Conservation (phyloP, 2,329 filamentous ascomycete species). For the Nectriaceae sp. region DNA sequence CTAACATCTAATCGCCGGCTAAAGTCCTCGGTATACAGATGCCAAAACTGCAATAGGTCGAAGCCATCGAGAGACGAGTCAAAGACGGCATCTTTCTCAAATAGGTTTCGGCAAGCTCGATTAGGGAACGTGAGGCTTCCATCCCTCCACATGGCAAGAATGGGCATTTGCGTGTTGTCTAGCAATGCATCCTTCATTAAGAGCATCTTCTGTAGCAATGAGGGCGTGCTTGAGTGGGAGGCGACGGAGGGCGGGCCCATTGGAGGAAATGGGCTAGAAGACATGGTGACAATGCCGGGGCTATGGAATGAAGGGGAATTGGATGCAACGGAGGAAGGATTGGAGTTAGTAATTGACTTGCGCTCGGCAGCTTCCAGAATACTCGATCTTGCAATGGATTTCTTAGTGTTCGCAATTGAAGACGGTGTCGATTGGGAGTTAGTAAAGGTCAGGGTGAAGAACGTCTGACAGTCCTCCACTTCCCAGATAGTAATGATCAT, state of each 20-base stretch:
- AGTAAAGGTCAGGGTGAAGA: slow-evolving; percentile 76
- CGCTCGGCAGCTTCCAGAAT: slow-evolving; percentile 49
- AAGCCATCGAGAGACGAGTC: slow-evolving; percentile 47
- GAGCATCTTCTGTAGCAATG: slow-evolving; percentile 71
- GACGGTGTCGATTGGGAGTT: slow-evolving; percentile 49
- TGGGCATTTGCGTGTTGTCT: slow-evolving; percentile 73
- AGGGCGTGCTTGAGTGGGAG: slow-evolving; percentile 58
- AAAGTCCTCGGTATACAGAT: slow-evolving; percentile 68
- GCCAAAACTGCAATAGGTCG: slow-evolving; percentile 62
- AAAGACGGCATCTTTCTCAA: slow-evolving; percentile 44
- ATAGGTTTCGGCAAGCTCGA: slow-evolving; percentile 59
- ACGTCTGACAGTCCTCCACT: slow-evolving; percentile 65
- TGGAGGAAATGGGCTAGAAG: slow-evolving; percentile 64
- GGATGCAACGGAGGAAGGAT: slow-evolving; percentile 48
- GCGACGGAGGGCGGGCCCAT: slow-evolving; percentile 63
- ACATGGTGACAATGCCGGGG: slow-evolving; percentile 55
- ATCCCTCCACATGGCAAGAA: slow-evolving; percentile 81
- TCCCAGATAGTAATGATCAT: slow-evolving; percentile 79
- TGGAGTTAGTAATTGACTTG: slow-evolving; percentile 45
- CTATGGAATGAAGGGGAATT: slow-evolving; percentile 50
- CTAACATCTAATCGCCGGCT: slow-evolving; percentile 54
- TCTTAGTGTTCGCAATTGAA: slow-evolving; percentile 35
- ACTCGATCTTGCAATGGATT: slow-evolving; percentile 40
- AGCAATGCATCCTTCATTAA: slow-evolving; percentile 77
- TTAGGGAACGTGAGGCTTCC: slow-evolving; percentile 75